Percentiles rank a stretch among this genome's conserved stretches.
phyloP scores from a whole-genome alignment of 352 stramenopile species.

The Phytopythium boreale region DNA sequence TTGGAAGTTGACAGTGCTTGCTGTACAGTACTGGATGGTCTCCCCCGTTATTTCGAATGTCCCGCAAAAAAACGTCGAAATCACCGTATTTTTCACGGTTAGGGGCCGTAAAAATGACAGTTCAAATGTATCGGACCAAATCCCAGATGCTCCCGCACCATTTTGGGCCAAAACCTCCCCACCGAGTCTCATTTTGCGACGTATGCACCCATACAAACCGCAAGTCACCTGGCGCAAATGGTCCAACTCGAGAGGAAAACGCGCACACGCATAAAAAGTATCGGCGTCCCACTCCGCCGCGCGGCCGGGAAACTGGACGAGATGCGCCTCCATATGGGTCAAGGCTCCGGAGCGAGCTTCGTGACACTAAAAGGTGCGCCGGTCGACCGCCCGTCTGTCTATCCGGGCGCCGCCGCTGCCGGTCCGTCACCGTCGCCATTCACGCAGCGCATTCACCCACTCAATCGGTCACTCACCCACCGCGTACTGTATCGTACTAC shows the following conservation, averaged over 20 bases:
- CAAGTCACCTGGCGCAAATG: neutral
- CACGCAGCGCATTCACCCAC: conserved; percentile 6
- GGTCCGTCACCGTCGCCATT: conserved; percentile 5
- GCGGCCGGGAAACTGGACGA: conserved; percentile 10
- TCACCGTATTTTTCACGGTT: no score
- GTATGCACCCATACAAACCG: neutral
- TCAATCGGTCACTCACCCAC: conserved; percentile 6
- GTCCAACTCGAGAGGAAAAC: neutral
- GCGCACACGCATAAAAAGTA: conserved; percentile 3
- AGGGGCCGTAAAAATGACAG: neutral
- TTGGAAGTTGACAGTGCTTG: no score
- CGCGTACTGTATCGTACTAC: no score
- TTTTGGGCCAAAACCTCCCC: neutral
- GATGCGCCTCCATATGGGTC: conserved; percentile 7
- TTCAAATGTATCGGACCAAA: neutral
- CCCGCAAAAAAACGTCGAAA: neutral
- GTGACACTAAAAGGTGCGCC: neutral
- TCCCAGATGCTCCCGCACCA: neutral
- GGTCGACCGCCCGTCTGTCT: conserved; percentile 4
- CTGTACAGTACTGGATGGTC: no score
- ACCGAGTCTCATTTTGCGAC: neutral
- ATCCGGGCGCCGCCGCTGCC: neutral
- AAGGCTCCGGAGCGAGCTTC: neutral
- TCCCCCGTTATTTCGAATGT: neutral
- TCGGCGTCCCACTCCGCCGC: conserved; percentile 2